phyloP scores from a whole-genome alignment of 441 rosid genomes.

The Arabidopsis hybrid region DNA sequence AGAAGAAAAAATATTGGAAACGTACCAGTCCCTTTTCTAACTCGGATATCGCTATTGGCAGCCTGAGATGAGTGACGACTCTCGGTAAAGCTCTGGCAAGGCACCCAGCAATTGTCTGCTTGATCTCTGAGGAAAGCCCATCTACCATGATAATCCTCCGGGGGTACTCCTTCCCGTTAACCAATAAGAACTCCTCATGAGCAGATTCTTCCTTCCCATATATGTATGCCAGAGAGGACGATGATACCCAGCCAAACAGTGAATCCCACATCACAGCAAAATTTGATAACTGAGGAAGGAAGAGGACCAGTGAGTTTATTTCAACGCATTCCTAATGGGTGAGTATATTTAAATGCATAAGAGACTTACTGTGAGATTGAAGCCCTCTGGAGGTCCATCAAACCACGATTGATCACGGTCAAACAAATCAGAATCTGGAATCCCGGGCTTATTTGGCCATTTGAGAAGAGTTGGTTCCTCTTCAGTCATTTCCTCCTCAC shows the following conservation, averaged over 20 bases:
- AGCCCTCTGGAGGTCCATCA: constrained; percentile 88
- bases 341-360: constrained; percentile 14
- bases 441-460: constrained; percentile 76
- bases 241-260: constrained; percentile 87
- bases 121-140: constrained; percentile 88
- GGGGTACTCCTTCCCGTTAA: constrained; percentile 80
- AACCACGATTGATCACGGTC: constrained; percentile 87
- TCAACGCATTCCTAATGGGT: neutral
- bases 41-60: constrained; percentile 71
- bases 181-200: constrained; percentile 68
- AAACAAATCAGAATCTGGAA: constrained; percentile 62
- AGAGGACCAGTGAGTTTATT: constrained; percentile 20
- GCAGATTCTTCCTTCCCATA: constrained; percentile 81
- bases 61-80: constrained; percentile 65
- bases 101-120: constrained; percentile 76
- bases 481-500: constrained; percentile 51
- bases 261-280: constrained; percentile 93
- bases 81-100: constrained; percentile 87
- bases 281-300: constrained; percentile 67
- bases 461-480: constrained; percentile 56
- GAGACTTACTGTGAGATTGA: constrained; percentile 70
- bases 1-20: neutral
- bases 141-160: constrained; percentile 60
- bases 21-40: constrained; percentile 86
- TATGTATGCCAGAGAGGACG: constrained; percentile 85